These are phyloP conservation scores for Cajanus cajan DNA, from an alignment of 306 rosid genomes.

Conservation along the genomic window DNA sequence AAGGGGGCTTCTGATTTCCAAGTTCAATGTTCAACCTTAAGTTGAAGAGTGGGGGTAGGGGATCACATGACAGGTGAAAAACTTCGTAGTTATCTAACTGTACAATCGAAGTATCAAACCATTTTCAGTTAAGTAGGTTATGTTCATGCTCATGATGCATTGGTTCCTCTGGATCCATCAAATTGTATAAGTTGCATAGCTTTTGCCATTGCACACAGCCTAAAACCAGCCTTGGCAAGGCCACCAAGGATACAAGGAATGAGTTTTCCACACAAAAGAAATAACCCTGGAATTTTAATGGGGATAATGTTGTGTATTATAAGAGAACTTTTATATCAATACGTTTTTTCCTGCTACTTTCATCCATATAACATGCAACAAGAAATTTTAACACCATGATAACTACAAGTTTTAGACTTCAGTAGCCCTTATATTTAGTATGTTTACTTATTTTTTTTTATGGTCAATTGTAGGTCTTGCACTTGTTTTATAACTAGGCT, in stretches of 20 bases:
- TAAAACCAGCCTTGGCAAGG: not conserved
- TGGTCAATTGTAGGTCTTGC: too few relatives aligned
- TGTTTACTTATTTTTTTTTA: too few relatives aligned
- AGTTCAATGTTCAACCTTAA: not conserved
- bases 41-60: not conserved
- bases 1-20: not conserved
- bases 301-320: not conserved
- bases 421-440: too few relatives aligned
- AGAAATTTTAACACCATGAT: not conserved
- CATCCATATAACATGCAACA: not conserved
- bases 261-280: not conserved
- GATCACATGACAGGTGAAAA: not conserved
- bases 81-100: not conserved
- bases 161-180: not conserved
- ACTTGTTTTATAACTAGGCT: too few relatives aligned
- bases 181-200: not conserved
- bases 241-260: not conserved
- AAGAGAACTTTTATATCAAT: not conserved
- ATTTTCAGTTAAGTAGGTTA: not conserved
- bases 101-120: not conserved
- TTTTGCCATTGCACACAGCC: not conserved
- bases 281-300: not conserved
- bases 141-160: conserved; percentile 6
- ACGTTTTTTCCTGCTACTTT: not conserved
- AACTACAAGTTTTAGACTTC: not conserved